Conservation (phyloP, 2,329 filamentous ascomycete species). For the Periglandula ipomoeae region DNA sequence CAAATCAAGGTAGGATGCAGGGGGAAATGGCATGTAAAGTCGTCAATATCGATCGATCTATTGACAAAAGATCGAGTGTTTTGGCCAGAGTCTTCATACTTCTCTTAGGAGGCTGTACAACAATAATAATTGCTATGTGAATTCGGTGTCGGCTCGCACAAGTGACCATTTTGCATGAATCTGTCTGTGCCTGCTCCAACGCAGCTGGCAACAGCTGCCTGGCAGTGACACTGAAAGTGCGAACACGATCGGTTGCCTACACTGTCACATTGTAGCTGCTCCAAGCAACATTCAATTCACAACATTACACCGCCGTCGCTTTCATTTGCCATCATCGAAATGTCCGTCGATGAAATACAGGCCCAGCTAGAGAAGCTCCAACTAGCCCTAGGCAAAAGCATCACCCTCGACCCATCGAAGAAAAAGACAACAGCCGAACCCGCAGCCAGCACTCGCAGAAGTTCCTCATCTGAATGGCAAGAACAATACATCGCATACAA, state of each 20-base stretch:
- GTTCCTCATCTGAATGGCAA: neutral
- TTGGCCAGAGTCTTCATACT: too few relatives aligned
- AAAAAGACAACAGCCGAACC: neutral
- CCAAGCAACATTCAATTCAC: neutral
- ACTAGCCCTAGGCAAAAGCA: slow-evolving; percentile 8
- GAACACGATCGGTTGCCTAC: too few relatives aligned
- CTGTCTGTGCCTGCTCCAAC: neutral
- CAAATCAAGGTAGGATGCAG: slow-evolving; percentile 21
- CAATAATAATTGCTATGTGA: neutral
- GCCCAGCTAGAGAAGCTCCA: slow-evolving; percentile 10
- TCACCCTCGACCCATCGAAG: slow-evolving; percentile 5
- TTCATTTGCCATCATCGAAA: neutral
- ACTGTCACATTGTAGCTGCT: too few relatives aligned
- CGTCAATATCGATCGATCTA: neutral
- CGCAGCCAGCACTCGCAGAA: neutral
- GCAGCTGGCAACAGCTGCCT: slow-evolving; percentile 4
- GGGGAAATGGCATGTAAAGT: neutral
- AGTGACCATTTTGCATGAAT: neutral
- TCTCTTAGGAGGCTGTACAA: neutral
- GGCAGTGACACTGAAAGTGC: neutral
- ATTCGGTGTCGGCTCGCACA: neutral
- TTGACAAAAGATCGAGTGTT: neutral
- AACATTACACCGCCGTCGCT: too few relatives aligned
- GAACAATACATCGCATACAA: neutral
- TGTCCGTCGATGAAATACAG: slow-evolving; percentile 7